Evolutionary conservation across 2,329 filamentous ascomycete species (phyloP).

Genomic region (Simplicillium sp.): DNA sequence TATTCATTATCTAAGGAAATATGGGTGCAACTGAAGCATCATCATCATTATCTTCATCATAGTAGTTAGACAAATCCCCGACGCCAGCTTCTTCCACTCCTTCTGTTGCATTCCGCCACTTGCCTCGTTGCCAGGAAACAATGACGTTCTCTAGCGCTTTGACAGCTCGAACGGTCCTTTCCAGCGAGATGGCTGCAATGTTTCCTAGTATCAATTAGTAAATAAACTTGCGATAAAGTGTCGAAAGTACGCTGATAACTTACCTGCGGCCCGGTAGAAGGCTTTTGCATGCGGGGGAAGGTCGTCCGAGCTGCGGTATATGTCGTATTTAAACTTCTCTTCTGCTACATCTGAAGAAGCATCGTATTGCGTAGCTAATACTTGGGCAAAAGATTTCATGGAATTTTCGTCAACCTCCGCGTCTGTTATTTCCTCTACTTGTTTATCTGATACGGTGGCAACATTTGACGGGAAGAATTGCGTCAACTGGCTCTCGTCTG

Average conservation of each 20-base stretch:
- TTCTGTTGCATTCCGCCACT: too few species aligned
- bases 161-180: slow-evolving; percentile 19
- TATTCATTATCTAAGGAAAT: too few species aligned
- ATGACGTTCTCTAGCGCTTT: too few species aligned
- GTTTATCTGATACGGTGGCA: slow-evolving; percentile 8
- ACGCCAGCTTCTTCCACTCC: too few species aligned
- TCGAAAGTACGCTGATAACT: slow-evolving; percentile 4
- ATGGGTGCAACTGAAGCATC: too few species aligned
- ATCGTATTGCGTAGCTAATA: slow-evolving; percentile 2
- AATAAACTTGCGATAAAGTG: too few species aligned
- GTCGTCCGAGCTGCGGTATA: slow-evolving; percentile 20
- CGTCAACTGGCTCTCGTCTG: slow-evolving; percentile 18
- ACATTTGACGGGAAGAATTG: slow-evolving; percentile 24
- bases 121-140: too few species aligned
- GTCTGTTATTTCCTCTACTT: not conserved
- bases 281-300: slow-evolving; percentile 18
- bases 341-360: not conserved
- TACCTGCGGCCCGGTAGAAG: slow-evolving; percentile 24
- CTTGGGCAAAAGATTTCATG: slow-evolving; percentile 12
- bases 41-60: too few species aligned
- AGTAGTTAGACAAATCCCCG: too few species aligned
- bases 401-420: slow-evolving; percentile 13
- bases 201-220: slow-evolving; percentile 12
- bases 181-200: slow-evolving; percentile 21
- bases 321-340: slow-evolving; percentile 14